Evolutionary conservation across 139 green algal species (phyloP), one percentile per base, ranked within the genome.

Genomic region (Penium margaritaceum): DNA sequence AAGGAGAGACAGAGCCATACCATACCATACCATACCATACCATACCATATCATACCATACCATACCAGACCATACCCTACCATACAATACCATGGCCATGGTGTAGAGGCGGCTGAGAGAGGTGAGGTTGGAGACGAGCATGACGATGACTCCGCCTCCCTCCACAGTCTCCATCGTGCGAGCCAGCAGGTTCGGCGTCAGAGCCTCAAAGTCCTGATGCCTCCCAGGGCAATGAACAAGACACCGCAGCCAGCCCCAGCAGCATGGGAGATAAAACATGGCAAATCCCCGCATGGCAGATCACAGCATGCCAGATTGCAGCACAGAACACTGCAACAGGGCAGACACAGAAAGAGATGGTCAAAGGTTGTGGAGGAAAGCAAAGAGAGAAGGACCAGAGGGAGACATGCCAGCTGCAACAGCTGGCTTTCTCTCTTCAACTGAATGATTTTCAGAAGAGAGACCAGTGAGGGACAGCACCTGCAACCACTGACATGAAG

Each of bases 91-190:
- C 94, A 99, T 99, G 43, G 92, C 93, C 33, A 98, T 87, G 7
- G 68, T 90, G 86, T 96, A 99, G 39, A 99, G 87, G 81, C 95
- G 84, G 21, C 83, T 91, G 17, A 99, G 90, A 6, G 86, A 94
- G 27, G 74, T 83, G 29, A 99, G 84, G 54, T 79, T 90, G 68
- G 78, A 90, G 21, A 99, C 85, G 58, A 99, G 87, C 76, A 99
- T 62, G 17, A 98, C 87, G 21, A 98, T 84, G 34, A 96, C 83
- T 53, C 94, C 94, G 32, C 94, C 94, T 43, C 94, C 94, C 82
- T 97, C 92, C 54, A 99, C 93, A 1, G 94, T 98, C 88, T 99
- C 93, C 2, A 98, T 88, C 0, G 94, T 97, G 54, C 92, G 86
- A 0, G 93, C 94, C 74, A 99, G 81, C 63, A 99, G 83, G 80